A percentile compares a stretch with the other conserved stretches of the same genome.
phyloP scores from a whole-genome alignment of 140 eudicot genomes.

The Stevia rebaudiana region DNA sequence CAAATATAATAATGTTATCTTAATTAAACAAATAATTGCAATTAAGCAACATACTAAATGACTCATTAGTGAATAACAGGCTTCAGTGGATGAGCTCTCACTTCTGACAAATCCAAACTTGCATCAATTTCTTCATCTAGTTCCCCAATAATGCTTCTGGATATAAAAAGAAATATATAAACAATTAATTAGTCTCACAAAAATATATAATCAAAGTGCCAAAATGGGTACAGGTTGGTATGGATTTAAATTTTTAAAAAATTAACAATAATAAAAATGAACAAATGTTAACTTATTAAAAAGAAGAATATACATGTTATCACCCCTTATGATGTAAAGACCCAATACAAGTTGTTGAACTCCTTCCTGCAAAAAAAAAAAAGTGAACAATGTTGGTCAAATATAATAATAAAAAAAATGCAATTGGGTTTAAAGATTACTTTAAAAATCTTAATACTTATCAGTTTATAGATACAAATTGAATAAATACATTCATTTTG shows the following conservation, averaged over 20 bases:
- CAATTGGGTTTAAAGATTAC: background rate
- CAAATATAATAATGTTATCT: background rate
- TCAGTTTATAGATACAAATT: background rate
- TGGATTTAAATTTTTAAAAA: background rate
- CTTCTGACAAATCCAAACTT: slow-evolving; percentile 53
- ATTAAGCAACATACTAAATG: slow-evolving; percentile 5
- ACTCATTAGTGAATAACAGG: slow-evolving; percentile 63
- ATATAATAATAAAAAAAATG: background rate
- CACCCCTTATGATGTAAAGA: slow-evolving; percentile 93
- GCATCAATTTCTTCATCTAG: slow-evolving; percentile 53
- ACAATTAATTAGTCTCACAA: background rate
- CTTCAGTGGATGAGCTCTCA: slow-evolving; percentile 82
- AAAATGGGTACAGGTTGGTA: background rate
- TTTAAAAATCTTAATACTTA: background rate
- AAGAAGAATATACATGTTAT: slow-evolving; percentile 60
- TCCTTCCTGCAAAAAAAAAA: slow-evolving; percentile 65
- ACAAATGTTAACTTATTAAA: background rate
- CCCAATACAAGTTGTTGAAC: slow-evolving; percentile 92
- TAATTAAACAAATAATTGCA: background rate
- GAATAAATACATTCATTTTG: background rate
- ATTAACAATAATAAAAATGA: background rate
- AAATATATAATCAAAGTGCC: background rate
- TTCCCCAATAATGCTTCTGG: slow-evolving; percentile 39
- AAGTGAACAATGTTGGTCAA: background rate
- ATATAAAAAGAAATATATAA: background rate